These are phyloP conservation scores for Suillus decipiens DNA, from an alignment of 768 basidiomycete genomes.

Conservation along the genomic window DNA sequence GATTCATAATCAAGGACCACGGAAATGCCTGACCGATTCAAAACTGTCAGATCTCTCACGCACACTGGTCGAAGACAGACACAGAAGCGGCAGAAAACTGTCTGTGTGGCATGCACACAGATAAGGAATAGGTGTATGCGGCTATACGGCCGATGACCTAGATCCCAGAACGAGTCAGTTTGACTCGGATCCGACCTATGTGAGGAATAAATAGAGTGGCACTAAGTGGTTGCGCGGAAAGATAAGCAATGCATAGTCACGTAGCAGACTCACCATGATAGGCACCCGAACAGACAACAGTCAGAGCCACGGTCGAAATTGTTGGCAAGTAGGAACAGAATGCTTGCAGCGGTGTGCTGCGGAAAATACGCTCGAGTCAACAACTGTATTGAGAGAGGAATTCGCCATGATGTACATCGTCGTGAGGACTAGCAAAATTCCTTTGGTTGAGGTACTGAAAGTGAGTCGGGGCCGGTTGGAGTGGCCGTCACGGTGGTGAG, in stretches of 20 bases:
- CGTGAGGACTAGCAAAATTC: not conserved
- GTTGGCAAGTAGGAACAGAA: not conserved
- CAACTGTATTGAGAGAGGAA: not conserved
- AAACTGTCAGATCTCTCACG: not conserved
- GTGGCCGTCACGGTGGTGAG: not conserved
- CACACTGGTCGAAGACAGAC: not conserved
- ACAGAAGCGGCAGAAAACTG: not conserved
- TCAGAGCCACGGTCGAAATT: not conserved
- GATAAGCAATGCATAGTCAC: not conserved
- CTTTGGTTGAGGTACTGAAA: not conserved
- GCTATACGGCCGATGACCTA: not conserved
- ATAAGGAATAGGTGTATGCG: not conserved
- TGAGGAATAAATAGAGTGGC: not conserved
- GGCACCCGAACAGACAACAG: not conserved
- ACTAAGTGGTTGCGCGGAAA: not conserved
- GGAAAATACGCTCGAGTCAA: not conserved
- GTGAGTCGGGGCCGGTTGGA: not conserved
- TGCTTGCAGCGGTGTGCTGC: not conserved
- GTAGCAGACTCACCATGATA: not conserved
- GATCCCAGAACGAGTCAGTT: not conserved
- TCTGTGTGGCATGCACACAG: not conserved
- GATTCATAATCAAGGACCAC: not conserved
- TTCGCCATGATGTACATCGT: not conserved
- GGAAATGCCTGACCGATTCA: not conserved
- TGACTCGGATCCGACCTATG: not conserved